These are phyloP conservation scores for Nemania sp. DNA, from an alignment of 2,329 filamentous ascomycete genomes.

Conservation along the genomic window DNA sequence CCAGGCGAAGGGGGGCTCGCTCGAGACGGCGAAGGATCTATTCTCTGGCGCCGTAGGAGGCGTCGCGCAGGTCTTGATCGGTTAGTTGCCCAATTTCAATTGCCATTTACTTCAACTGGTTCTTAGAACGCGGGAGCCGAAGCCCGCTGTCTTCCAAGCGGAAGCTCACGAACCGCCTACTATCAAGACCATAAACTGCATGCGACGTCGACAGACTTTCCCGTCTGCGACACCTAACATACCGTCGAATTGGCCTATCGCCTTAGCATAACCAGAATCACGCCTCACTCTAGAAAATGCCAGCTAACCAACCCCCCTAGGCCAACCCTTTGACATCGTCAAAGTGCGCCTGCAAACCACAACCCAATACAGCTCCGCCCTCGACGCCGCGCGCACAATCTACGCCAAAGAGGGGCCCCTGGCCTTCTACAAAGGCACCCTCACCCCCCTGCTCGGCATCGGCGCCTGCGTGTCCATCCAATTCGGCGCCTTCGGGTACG, in stretches of 20 bases:
- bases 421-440: conserved; percentile 96
- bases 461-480: conserved; percentile 98
- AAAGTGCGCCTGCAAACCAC: conserved; percentile 97
- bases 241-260: neutral
- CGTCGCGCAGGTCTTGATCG: conserved; percentile 91
- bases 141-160: neutral
- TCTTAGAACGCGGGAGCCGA: neutral
- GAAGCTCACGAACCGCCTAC: neutral
- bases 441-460: conserved; percentile 94
- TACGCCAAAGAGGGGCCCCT: conserved; percentile 86
- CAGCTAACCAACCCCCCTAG: conserved; percentile 53
- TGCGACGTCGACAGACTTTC: neutral
- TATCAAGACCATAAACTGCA: neutral
- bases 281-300: neutral
- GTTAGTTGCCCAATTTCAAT: conserved; percentile 63
- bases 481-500: conserved; percentile 96
- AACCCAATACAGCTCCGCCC: conserved; percentile 80
- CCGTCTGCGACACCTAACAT: neutral
- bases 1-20: conserved; percentile 53
- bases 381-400: conserved; percentile 85
- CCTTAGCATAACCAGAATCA: neutral
- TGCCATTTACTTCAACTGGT: neutral
- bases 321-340: conserved; percentile 87
- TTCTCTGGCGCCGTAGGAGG: conserved; percentile 91
- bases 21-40: conserved; percentile 86